phyloP scores from a whole-genome alignment of 768 basidiomycete genomes.

The Leucocoprinus birnbaumii region DNA sequence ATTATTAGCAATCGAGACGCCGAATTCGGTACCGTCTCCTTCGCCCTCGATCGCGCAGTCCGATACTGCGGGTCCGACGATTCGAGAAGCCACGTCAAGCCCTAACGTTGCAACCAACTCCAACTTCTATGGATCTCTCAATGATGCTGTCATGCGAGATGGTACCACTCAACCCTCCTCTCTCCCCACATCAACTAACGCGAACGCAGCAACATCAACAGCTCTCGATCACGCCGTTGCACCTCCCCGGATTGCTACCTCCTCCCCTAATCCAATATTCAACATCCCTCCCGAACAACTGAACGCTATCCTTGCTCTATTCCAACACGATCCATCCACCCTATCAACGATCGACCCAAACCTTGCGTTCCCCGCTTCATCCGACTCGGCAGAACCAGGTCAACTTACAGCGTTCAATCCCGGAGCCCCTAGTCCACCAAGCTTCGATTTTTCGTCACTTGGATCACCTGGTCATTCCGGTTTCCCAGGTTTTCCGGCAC shows the following conservation, averaged over 20 bases:
- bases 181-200: slow-evolving; percentile 12
- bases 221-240: slow-evolving; percentile 19
- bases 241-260: slow-evolving; percentile 17
- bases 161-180: too few relatives aligned
- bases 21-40: slow-evolving; percentile 34
- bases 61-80: slow-evolving; percentile 20
- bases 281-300: not conserved
- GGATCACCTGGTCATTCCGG: not conserved
- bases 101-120: not conserved
- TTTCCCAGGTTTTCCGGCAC: not conserved
- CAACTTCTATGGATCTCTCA: not conserved
- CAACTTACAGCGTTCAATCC: not conserved
- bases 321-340: not conserved
- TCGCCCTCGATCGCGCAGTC: slow-evolving; percentile 29
- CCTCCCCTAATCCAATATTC: slow-evolving; percentile 1
- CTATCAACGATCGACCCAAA: slow-evolving; percentile 13
- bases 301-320: not conserved
- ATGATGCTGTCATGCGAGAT: slow-evolving; percentile 1
- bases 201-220: slow-evolving; percentile 12
- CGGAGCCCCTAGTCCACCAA: not conserved
- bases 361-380: not conserved
- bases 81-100: slow-evolving; percentile 14
- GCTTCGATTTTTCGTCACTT: not conserved
- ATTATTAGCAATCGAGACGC: slow-evolving; percentile 44
- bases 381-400: not conserved